Conservation (phyloP, 164 flowering plant genomes). For the Platanus orientalis region DNA sequence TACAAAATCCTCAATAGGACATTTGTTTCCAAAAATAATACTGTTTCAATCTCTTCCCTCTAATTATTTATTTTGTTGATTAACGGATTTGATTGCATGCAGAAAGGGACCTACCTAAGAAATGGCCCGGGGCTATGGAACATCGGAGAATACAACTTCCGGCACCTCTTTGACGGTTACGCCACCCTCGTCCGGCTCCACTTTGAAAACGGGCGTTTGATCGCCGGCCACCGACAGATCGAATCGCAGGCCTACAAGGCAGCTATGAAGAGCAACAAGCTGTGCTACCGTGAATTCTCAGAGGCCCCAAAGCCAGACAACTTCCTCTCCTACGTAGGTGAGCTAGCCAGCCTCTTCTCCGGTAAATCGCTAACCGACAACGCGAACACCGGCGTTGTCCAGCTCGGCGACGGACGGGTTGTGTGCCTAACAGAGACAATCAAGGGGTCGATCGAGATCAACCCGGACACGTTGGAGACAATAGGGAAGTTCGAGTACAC, state of each 20-base stretch:
- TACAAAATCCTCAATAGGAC: too few species aligned
- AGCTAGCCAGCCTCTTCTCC: slow-evolving; percentile 68
- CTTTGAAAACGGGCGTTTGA: slow-evolving; percentile 57
- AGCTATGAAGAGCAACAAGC: slow-evolving; percentile 51
- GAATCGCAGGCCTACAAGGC: slow-evolving; percentile 91
- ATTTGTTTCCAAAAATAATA: too few species aligned
- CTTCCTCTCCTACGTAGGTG: slow-evolving; percentile 67
- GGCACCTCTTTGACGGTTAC: slow-evolving; percentile 97
- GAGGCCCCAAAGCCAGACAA: slow-evolving; percentile 67
- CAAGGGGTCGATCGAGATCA: slow-evolving; percentile 75
- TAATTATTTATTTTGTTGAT: background rate
- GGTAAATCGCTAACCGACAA: slow-evolving; percentile 92
- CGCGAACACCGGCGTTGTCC: slow-evolving; percentile 89
- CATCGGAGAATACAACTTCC: slow-evolving; percentile 79
- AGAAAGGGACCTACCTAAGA: slow-evolving; percentile 90
- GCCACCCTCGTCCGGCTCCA: slow-evolving; percentile 79
- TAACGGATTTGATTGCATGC: slow-evolving; percentile 21
- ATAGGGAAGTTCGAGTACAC: slow-evolving; percentile 66
- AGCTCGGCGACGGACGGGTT: slow-evolving; percentile 82
- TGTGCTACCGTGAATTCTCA: slow-evolving; percentile 92
- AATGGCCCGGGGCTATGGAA: slow-evolving; percentile 96
- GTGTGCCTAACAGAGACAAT: slow-evolving; percentile 91
- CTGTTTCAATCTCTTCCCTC: background rate
- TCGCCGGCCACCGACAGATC: slow-evolving; percentile 78
- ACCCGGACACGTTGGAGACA: slow-evolving; percentile 77